A percentile compares a stretch with the other conserved stretches of the same genome.
phyloP scores from a whole-genome alignment of 2,329 filamentous ascomycete genomes.

The Cryphonectria nitschkei region DNA sequence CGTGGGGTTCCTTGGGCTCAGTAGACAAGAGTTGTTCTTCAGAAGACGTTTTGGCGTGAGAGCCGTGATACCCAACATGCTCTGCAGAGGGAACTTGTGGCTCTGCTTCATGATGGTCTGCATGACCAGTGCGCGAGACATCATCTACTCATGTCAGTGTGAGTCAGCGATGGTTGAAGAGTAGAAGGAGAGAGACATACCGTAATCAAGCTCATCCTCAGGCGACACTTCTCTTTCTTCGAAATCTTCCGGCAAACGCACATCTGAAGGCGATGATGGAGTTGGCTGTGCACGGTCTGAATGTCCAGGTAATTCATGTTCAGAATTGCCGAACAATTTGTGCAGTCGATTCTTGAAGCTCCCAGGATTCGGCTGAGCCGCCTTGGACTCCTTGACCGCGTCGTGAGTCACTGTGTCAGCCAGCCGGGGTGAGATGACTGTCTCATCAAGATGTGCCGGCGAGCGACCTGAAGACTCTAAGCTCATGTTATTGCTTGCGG shows the following conservation, averaged over 20 bases:
- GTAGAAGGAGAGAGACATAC: background rate
- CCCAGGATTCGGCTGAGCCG: background rate
- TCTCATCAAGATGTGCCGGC: background rate
- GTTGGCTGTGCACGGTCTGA: background rate
- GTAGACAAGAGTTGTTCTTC: background rate
- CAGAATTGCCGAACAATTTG: constrained; percentile 16
- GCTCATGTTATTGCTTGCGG: background rate
- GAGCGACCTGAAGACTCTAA: background rate
- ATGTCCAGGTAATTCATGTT: background rate
- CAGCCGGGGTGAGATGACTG: too few species aligned
- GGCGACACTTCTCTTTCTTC: background rate
- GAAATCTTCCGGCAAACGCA: background rate
- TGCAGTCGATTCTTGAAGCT: constrained; percentile 16
- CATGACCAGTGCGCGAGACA: background rate
- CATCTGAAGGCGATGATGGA: background rate
- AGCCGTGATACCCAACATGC: background rate
- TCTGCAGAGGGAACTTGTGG: background rate
- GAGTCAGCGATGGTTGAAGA: background rate
- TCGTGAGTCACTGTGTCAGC: background rate
- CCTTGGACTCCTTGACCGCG: constrained; percentile 13
- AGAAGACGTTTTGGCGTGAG: background rate
- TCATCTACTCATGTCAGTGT: background rate
- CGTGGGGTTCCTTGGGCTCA: background rate
- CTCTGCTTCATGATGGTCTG: background rate
- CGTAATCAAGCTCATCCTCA: background rate